Evolutionary conservation across 306 rosid genomes (phyloP), one percentile per base, ranked within the genome.

Genomic region (Geum urbanum): DNA sequence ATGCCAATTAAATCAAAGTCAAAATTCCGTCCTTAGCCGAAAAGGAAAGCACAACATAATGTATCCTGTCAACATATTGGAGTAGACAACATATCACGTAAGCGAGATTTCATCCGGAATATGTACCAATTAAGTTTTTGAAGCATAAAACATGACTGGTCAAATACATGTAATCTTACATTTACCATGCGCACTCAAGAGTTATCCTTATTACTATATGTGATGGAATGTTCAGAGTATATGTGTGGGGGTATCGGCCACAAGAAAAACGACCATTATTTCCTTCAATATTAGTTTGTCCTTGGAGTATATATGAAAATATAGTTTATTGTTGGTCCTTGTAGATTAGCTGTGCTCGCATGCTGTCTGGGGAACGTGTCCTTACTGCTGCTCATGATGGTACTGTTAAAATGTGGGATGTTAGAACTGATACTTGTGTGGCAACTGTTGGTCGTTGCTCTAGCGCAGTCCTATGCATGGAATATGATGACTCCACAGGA

Each of bases 321-420:
- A 80, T 64, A 81, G 71, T 76, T 68, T 47, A 40, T 50, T 40
- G 43, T 57, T 32, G 71, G 69, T 73, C 69, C 71, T 72, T 81
- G 85, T 81, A 94, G 99, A 92, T 94, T 74, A 94, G 95, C 84
- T 84, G 92, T 81, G 99, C 91, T 60, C 96, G 96, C 79, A 88
- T 81, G 88, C 86, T 94, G 76, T 94, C 99, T 13, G 99, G 97
- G 60, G 99, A 94, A 76, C 99, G 99, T 65, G 99, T 90, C 68
- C 86, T 94, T 66, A 87, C 97, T 50, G 90, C 99, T 66, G 92
- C 96, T 39, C 95, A 94, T 76, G 99, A 94, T 81, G 99, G 99
- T 67, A 88, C 91, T 72, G 96, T 94, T 81, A 94, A 94, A 82
- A 94, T 94, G 99, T 94, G 97, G 97, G 99, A 94, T 77, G 97